Percentiles rank a stretch among this genome's conserved stretches.
These are phyloP conservation scores for Quercus lobata DNA, from an alignment of 331 rosid species.

Conservation along the genomic window DNA sequence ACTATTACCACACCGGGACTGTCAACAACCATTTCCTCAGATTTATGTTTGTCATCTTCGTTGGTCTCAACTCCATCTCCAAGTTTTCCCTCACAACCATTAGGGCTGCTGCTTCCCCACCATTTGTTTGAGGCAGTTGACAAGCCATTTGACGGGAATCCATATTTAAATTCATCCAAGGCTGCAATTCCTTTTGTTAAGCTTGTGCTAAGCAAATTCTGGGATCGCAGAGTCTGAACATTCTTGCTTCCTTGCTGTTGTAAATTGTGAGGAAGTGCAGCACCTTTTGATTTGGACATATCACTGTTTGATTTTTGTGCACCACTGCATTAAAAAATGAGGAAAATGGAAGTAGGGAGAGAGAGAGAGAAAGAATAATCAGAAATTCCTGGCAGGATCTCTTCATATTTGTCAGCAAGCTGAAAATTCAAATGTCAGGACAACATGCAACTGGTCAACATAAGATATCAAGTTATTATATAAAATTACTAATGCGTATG, in stretches of 20 bases:
- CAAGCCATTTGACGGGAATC: constrained; percentile 73
- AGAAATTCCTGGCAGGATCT: neutral
- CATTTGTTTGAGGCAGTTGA: constrained; percentile 67
- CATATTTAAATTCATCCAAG: constrained; percentile 67
- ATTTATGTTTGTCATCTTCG: constrained; percentile 25
- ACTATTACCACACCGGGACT: constrained; percentile 4
- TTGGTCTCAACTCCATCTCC: constrained; percentile 15
- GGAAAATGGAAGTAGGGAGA: too few relatives aligned
- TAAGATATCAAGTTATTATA: neutral
- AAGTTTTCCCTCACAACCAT: constrained; percentile 11
- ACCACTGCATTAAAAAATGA: constrained; percentile 31
- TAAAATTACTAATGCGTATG: neutral
- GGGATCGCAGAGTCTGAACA: constrained; percentile 40
- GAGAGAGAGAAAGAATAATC: neutral
- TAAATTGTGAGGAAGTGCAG: constrained; percentile 27
- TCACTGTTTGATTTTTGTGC: constrained; percentile 29
- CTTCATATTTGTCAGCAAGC: neutral
- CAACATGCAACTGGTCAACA: neutral
- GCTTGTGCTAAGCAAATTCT: constrained; percentile 22
- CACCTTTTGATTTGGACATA: constrained; percentile 52
- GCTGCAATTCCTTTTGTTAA: constrained; percentile 44
- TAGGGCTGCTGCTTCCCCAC: constrained; percentile 71
- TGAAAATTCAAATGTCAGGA: neutral
- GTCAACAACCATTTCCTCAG: constrained; percentile 15
- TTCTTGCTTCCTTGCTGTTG: constrained; percentile 57